Percentiles rank a stretch among this genome's conserved stretches.
Evolutionary conservation across 2,329 filamentous ascomycete genomes (phyloP).

Genomic region (Lojkania enalia): DNA sequence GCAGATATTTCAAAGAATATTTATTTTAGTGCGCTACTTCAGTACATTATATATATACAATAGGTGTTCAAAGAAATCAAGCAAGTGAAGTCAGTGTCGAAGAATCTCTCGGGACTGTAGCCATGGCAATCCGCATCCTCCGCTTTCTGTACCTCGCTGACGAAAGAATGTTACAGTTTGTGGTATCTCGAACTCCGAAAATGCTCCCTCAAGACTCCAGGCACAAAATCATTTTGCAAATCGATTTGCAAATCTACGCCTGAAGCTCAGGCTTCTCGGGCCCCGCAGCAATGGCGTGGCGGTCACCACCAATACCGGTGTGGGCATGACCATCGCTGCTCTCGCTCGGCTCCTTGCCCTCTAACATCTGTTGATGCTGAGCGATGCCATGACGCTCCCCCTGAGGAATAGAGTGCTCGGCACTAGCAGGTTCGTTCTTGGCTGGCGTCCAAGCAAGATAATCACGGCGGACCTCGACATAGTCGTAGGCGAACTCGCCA

Average conservation of each 20-base stretch:
- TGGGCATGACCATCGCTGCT: conserved; percentile 47
- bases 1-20: too few species aligned
- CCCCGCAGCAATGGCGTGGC: conserved; percentile 54
- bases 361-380: conserved; percentile 68
- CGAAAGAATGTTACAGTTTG: conserved; percentile 27
- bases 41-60: too few species aligned
- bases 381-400: conserved; percentile 69
- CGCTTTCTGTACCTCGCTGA: too few species aligned
- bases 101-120: too few species aligned
- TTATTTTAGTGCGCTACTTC: too few species aligned
- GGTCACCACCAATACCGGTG: conserved; percentile 55
- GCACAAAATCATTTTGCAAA: conserved; percentile 9
- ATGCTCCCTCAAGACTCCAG: conserved; percentile 23
- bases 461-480: conserved; percentile 84
- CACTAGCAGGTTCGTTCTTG: conserved; percentile 64
- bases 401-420: conserved; percentile 65
- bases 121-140: too few species aligned
- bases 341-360: conserved; percentile 57
- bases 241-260: conserved; percentile 8
- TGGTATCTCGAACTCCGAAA: conserved; percentile 40
- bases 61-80: too few species aligned
- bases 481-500: conserved; percentile 88
- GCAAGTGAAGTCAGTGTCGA: too few species aligned
- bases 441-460: conserved; percentile 86
- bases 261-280: conserved; percentile 43